Percentiles rank a stretch among this genome's conserved stretches.
phyloP scores from a whole-genome alignment of 441 rosid species.

The Erodium texanum region DNA sequence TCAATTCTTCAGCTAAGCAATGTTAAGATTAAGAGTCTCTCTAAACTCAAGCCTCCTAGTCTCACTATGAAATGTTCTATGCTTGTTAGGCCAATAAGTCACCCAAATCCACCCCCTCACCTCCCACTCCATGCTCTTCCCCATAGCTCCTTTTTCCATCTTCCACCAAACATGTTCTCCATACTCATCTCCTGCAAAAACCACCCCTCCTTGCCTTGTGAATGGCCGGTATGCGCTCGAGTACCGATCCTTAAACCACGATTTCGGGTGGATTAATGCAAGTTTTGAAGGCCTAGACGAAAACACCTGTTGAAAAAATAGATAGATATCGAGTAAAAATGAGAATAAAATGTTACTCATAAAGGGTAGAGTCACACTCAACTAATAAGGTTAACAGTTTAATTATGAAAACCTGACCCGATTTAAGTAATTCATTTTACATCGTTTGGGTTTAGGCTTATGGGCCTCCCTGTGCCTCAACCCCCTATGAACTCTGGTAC shows the following conservation, averaged over 20 bases:
- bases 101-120: constrained; percentile 76
- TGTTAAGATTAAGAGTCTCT: constrained; percentile 34
- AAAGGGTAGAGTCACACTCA: too few species aligned
- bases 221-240: constrained; percentile 64
- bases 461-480: too few species aligned
- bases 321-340: too few species aligned
- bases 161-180: constrained; percentile 74
- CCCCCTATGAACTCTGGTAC: too few species aligned
- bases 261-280: constrained; percentile 50
- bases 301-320: too few species aligned
- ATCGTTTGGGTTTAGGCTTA: too few species aligned
- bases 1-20: too few species aligned
- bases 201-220: constrained; percentile 69
- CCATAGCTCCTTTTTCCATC: constrained; percentile 43
- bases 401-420: too few species aligned
- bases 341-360: too few species aligned
- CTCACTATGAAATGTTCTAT: constrained; percentile 54
- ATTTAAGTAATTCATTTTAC: too few species aligned
- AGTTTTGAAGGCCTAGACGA: constrained; percentile 61
- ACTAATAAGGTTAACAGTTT: too few species aligned
- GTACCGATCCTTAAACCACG: constrained; percentile 79
- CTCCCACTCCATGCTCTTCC: constrained; percentile 73
- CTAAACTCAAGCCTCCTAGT: constrained; percentile 67
- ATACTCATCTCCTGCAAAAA: constrained; percentile 73
- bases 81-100: constrained; percentile 87